Evolutionary conservation across 2,329 filamentous ascomycete species (phyloP).

Genomic region (Hirsutella rhossiliensis): DNA sequence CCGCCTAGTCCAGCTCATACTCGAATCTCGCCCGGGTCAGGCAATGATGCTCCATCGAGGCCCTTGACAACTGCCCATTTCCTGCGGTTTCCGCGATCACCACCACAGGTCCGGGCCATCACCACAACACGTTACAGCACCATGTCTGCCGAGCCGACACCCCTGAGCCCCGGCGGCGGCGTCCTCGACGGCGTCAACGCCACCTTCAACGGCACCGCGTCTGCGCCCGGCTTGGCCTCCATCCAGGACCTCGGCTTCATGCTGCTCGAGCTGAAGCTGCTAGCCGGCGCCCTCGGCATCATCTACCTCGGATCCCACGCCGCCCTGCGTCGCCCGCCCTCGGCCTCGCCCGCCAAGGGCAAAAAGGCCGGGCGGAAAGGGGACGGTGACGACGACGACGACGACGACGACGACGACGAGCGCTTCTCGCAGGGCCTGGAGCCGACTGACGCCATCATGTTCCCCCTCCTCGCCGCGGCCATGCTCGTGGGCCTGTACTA

Average conservation of each 20-base stretch:
- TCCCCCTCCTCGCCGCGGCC: constrained; percentile 65
- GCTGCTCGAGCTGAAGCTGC: constrained; percentile 32
- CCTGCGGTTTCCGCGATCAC: too few relatives aligned
- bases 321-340: constrained; percentile 72
- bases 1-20: too few relatives aligned
- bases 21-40: too few relatives aligned
- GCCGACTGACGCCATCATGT: constrained; percentile 70
- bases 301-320: constrained; percentile 79
- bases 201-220: constrained; percentile 11
- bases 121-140: background rate
- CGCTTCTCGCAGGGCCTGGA: constrained; percentile 36
- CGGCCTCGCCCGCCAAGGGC: constrained; percentile 51
- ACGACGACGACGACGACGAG: constrained; percentile 32
- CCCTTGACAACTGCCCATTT: too few relatives aligned
- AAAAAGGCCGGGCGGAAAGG: constrained; percentile 28
- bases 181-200: constrained; percentile 17
- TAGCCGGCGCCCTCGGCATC: constrained; percentile 61
- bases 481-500: constrained; percentile 71
- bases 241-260: constrained; percentile 28
- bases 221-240: constrained; percentile 12
- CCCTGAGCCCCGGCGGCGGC: constrained; percentile 4
- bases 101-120: background rate
- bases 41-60: too few relatives aligned
- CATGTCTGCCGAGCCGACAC: constrained; percentile 10
- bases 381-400: constrained; percentile 33